Conservation (phyloP, 1,284 basidiomycete genomes). For the Volvariella volvacea region DNA sequence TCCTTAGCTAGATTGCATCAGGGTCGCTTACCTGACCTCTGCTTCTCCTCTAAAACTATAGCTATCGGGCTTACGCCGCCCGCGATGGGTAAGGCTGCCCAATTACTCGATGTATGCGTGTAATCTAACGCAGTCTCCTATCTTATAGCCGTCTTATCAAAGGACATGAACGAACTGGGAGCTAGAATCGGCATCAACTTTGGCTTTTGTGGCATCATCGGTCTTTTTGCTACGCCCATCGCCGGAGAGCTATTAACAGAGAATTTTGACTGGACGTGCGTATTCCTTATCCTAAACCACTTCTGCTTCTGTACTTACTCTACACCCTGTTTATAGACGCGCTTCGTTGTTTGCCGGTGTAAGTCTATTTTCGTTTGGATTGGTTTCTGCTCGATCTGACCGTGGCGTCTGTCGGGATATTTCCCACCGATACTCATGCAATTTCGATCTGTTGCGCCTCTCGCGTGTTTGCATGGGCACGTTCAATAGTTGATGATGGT, state of each 20-base stretch:
- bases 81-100: constrained; percentile 1
- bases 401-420: too few relatives aligned
- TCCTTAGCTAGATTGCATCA: constrained; percentile 4
- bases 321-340: not conserved
- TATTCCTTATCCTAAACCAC: constrained; percentile 10
- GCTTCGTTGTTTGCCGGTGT: constrained; percentile 17
- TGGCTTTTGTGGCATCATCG: constrained; percentile 13
- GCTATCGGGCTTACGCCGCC: constrained; percentile 3
- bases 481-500: constrained; percentile 9
- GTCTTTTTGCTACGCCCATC: constrained; percentile 19
- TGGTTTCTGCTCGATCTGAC: not conserved
- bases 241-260: constrained; percentile 21
- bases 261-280: constrained; percentile 17
- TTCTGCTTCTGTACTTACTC: not conserved
- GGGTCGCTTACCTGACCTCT: too few relatives aligned
- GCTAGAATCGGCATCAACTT: constrained; percentile 19
- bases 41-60: not conserved
- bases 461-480: too few relatives aligned
- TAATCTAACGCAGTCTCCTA: not conserved
- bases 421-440: too few relatives aligned
- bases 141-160: constrained; percentile 6
- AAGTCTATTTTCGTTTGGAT: too few relatives aligned
- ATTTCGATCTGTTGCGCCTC: constrained; percentile 1
- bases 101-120: constrained; percentile 12
- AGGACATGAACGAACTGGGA: constrained; percentile 16